Conservation (phyloP, 1,139 yeast genomes). For the Debaryomyces psychrophilus region DNA sequence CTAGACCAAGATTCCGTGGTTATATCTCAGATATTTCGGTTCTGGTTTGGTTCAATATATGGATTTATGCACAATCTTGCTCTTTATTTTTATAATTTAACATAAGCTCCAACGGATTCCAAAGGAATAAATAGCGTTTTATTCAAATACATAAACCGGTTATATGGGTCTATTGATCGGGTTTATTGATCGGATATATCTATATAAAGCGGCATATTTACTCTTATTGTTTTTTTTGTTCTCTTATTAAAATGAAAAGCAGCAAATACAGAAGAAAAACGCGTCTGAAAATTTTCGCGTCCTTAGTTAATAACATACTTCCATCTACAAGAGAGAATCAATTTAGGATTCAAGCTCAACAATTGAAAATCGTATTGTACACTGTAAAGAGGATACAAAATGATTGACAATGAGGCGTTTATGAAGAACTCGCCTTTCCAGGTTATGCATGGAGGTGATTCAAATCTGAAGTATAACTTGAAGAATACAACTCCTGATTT, state of each 20-base stretch:
- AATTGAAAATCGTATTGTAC: not conserved
- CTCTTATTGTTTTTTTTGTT: not conserved
- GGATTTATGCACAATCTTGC: too few relatives aligned
- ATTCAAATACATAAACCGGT: too few relatives aligned
- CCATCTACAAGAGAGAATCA: not conserved
- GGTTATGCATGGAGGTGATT: constrained; percentile 33
- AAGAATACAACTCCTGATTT: constrained; percentile 47
- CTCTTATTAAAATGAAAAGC: not conserved
- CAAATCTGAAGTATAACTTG: constrained; percentile 29
- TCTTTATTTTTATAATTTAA: too few relatives aligned
- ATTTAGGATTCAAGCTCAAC: not conserved
- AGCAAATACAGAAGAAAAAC: not conserved
- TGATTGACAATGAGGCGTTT: constrained; percentile 41
- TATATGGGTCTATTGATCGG: too few relatives aligned
- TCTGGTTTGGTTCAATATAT: too few relatives aligned
- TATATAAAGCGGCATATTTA: not conserved
- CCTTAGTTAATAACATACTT: not conserved
- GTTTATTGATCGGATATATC: not conserved
- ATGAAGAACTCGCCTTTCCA: constrained; percentile 44
- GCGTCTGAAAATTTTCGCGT: constrained; percentile 9
- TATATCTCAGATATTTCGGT: too few relatives aligned
- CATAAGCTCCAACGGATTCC: too few relatives aligned
- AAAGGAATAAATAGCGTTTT: too few relatives aligned
- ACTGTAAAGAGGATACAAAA: constrained; percentile 12
- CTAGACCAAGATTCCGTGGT: too few relatives aligned